Evolutionary conservation across 768 basidiomycete species (phyloP).

Genomic region (Phaeolepiota aurea): DNA sequence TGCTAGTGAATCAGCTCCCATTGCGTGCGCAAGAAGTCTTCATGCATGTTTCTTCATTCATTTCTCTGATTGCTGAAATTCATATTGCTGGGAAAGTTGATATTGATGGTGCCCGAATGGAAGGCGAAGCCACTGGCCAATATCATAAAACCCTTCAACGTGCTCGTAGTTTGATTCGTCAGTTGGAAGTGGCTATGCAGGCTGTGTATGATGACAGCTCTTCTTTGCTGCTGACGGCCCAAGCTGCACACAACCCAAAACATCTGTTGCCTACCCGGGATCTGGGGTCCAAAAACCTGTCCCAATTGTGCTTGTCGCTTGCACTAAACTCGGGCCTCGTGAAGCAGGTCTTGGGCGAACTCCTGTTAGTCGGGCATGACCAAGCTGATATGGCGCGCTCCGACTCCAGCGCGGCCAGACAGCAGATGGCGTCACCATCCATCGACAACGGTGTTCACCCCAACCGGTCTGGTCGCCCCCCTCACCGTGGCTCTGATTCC

Average conservation of each 20-base stretch:
- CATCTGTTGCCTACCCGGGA: conserved; percentile 21
- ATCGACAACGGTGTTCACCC: conserved; percentile 58
- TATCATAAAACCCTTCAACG: conserved; percentile 62
- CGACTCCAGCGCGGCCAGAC: conserved; percentile 68
- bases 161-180: conserved; percentile 60
- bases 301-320: conserved; percentile 41
- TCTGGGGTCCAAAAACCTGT: conserved; percentile 35
- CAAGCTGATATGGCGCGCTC: conserved; percentile 63
- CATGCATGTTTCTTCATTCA: conserved; percentile 47
- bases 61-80: conserved; percentile 56
- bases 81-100: conserved; percentile 79
- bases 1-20: conserved; percentile 32
- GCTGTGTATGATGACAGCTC: conserved; percentile 70
- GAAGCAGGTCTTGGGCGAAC: conserved; percentile 50
- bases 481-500: conserved; percentile 22
- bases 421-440: conserved; percentile 67
- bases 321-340: conserved; percentile 48
- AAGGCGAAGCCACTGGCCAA: conserved; percentile 32
- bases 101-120: conserved; percentile 61
- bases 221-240: conserved; percentile 49
- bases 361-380: conserved; percentile 58
- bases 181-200: conserved; percentile 63
- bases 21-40: conserved; percentile 41
- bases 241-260: conserved; percentile 36
- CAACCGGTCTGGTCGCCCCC: conserved; percentile 32